Evolutionary conservation across 1,139 yeast species (phyloP).

Genomic region (Magnusiomyces suaveolens): DNA sequence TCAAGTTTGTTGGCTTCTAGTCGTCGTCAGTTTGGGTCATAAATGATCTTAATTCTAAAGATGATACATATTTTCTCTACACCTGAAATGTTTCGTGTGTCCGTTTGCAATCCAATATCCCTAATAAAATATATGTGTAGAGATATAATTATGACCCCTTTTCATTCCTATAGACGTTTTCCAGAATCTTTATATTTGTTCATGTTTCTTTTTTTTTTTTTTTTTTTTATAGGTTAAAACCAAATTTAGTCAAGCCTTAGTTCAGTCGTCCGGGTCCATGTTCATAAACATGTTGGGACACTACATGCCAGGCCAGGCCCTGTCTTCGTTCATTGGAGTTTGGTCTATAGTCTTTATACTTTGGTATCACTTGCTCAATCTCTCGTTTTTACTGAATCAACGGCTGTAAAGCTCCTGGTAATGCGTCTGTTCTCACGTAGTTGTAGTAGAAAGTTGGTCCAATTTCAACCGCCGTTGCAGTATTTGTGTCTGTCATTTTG

Average conservation of each 20-base stretch:
- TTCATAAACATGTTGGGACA: too few species aligned
- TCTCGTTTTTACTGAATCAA: slow-evolving; percentile 57
- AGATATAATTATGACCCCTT: background rate
- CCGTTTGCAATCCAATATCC: background rate
- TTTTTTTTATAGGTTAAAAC: background rate
- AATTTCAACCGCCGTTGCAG: slow-evolving; percentile 72
- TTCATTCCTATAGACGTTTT: background rate
- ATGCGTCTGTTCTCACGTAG: slow-evolving; percentile 74
- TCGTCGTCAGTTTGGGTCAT: background rate
- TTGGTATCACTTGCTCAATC: slow-evolving; percentile 68
- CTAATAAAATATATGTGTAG: background rate
- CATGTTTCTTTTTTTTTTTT: background rate
- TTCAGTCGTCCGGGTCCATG: too few species aligned
- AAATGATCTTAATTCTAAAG: background rate
- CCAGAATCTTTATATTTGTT: background rate
- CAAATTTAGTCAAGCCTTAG: slow-evolving; percentile 20
- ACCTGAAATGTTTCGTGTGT: background rate
- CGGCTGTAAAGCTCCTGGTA: slow-evolving; percentile 43
- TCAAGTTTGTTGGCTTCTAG: background rate
- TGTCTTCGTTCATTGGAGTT: slow-evolving; percentile 58
- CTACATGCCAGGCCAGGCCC: slow-evolving; percentile 65
- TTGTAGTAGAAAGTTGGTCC: slow-evolving; percentile 69
- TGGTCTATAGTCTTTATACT: too few species aligned
- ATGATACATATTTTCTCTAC: background rate
- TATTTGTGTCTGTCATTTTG: slow-evolving; percentile 59